Conservation (phyloP, 305 asterid genomes). For the Fraxinus sp. region DNA sequence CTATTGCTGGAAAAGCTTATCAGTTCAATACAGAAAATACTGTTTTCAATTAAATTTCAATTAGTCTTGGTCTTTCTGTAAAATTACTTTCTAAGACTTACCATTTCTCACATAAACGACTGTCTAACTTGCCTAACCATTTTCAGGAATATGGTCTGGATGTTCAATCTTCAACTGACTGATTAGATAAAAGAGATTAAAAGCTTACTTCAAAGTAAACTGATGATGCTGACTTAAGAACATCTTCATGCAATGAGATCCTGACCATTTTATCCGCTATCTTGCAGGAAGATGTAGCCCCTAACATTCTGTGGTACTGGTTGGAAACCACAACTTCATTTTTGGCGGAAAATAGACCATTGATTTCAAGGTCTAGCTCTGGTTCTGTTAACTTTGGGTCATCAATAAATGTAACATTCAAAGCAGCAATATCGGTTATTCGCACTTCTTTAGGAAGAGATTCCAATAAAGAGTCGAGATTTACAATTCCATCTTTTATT, state of each 20-base stretch:
- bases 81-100: not conserved
- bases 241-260: slow-evolving; percentile 68
- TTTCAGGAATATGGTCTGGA: not conserved
- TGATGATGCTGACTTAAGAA: slow-evolving; percentile 65
- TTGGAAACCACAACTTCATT: slow-evolving; percentile 32
- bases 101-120: not conserved
- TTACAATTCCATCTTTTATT: slow-evolving; percentile 44
- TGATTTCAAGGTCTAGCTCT: slow-evolving; percentile 56
- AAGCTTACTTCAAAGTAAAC: slow-evolving; percentile 73
- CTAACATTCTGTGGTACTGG: slow-evolving; percentile 27
- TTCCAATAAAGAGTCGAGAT: slow-evolving; percentile 58
- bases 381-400: slow-evolving; percentile 57
- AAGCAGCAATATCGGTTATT: slow-evolving; percentile 45
- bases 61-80: not conserved
- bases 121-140: not conserved
- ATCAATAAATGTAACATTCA: slow-evolving; percentile 66
- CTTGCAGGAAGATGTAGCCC: slow-evolving; percentile 38
- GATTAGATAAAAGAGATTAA: slow-evolving; percentile 7
- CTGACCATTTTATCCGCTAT: slow-evolving; percentile 64
- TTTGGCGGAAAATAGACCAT: slow-evolving; percentile 62
- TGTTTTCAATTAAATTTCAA: not conserved
- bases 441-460: slow-evolving; percentile 78
- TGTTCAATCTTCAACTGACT: slow-evolving; percentile 14
- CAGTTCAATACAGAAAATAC: not conserved
- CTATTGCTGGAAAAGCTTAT: not conserved